Conservation (phyloP, 345 rosid genomes). For the Brassica juncea region DNA sequence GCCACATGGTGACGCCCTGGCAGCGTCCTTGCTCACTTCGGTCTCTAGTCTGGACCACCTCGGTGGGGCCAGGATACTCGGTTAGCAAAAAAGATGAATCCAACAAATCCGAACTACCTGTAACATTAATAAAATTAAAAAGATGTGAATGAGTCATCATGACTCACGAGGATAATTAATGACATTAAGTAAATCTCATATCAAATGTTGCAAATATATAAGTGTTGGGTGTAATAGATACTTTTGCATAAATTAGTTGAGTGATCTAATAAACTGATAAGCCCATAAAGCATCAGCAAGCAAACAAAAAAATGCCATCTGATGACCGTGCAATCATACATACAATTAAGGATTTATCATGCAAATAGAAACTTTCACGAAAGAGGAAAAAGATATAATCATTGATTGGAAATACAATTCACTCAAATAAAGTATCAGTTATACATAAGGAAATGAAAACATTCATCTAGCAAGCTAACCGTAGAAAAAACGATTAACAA, state of each 20-base stretch:
- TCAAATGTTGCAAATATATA: neutral
- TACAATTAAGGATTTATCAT: slow-evolving; percentile 26
- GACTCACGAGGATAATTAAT: neutral
- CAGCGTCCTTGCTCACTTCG: no score
- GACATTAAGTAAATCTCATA: slow-evolving; percentile 9
- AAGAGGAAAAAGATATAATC: slow-evolving; percentile 24
- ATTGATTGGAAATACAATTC: slow-evolving; percentile 23
- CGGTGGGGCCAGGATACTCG: no score
- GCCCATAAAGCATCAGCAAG: slow-evolving; percentile 21
- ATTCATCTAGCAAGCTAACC: neutral
- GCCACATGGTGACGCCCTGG: no score
- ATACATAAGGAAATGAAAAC: neutral
- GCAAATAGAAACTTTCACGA: slow-evolving; percentile 6
- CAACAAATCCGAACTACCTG: neutral
- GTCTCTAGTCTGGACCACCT: no score
- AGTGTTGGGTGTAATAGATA: neutral
- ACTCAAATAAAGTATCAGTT: neutral
- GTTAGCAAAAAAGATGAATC: no score
- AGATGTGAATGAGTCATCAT: neutral
- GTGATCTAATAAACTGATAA: slow-evolving; percentile 11
- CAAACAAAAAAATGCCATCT: slow-evolving; percentile 33
- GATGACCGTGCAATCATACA: slow-evolving; percentile 29
- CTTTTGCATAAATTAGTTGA: neutral
- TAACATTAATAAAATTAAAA: neutral
- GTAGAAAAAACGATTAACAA: neutral